These are phyloP conservation scores for Aegilops umbellulata DNA, from an alignment of 176 grass and related monocot genomes.

Conservation along the genomic window DNA sequence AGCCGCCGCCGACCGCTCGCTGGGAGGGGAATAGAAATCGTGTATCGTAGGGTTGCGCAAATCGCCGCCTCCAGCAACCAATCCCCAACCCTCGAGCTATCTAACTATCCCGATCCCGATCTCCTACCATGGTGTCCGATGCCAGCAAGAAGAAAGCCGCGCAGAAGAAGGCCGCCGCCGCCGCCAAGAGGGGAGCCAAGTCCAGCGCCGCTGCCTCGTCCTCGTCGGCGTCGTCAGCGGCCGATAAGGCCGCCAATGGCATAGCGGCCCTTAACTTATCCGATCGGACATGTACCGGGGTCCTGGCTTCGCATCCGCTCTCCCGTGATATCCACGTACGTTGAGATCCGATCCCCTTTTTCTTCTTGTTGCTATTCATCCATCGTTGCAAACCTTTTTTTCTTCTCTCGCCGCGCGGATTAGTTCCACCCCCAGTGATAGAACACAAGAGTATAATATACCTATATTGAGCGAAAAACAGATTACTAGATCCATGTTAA, in stretches of 20 bases:
- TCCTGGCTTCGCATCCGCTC: slow-evolving; percentile 81
- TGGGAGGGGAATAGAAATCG: slow-evolving; percentile 18
- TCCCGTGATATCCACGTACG: slow-evolving; percentile 88
- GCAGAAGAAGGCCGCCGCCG: slow-evolving; percentile 87
- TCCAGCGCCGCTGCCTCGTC: slow-evolving; percentile 23
- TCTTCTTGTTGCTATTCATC: background rate
- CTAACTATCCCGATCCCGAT: background rate
- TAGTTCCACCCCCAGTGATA: background rate
- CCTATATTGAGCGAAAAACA: background rate
- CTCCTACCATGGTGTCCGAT: slow-evolving; percentile 72
- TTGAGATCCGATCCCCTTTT: slow-evolving; percentile 3
- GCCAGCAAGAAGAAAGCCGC: slow-evolving; percentile 99
- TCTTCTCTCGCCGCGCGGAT: background rate
- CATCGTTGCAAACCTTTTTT: background rate
- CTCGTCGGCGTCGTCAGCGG: background rate
- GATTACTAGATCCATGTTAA: background rate
- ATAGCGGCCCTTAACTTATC: slow-evolving; percentile 52
- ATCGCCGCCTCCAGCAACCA: background rate
- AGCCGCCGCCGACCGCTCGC: background rate
- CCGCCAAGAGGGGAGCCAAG: slow-evolving; percentile 90
- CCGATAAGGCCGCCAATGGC: slow-evolving; percentile 49
- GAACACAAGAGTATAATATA: background rate
- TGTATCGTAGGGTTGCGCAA: background rate
- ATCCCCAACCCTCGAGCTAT: background rate
- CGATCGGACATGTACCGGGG: slow-evolving; percentile 92